Percentiles rank a stretch among this genome's conserved stretches.
Evolutionary conservation across 208 protist species (phyloP).

Genomic region (Leishmania arabica): DNA sequence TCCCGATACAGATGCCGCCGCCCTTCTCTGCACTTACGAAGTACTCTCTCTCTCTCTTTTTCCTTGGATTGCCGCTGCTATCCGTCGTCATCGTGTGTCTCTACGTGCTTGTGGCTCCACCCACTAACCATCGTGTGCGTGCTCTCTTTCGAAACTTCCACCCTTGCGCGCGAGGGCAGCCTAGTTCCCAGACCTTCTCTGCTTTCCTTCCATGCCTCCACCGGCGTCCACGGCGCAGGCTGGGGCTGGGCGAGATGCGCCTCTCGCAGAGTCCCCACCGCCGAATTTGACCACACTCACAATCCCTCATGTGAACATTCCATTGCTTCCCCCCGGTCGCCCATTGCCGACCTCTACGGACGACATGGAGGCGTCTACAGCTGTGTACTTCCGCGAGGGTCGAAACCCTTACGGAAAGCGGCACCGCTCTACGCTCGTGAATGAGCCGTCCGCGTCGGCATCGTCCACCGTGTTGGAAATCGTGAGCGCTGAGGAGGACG

Average conservation of each 20-base stretch:
- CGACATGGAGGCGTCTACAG: slow-evolving; percentile 20
- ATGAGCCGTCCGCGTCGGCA: not conserved
- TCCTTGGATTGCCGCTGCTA: not conserved
- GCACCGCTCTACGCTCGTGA: not conserved
- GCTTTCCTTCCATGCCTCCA: not conserved
- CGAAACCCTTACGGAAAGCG: slow-evolving; percentile 18
- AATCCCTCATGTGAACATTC: slow-evolving; percentile 19
- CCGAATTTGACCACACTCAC: not conserved
- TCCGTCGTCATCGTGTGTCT: not conserved
- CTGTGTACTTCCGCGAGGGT: slow-evolving; percentile 17
- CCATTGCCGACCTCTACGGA: slow-evolving; percentile 17
- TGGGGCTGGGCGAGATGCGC: not conserved
- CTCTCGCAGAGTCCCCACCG: not conserved
- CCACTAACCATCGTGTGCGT: not conserved
- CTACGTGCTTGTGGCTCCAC: not conserved
- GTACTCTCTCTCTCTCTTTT: not conserved
- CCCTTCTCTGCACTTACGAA: not conserved
- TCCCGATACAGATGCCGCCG: not conserved
- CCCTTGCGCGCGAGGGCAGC: not conserved
- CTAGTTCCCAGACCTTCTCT: not conserved
- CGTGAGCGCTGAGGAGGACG: slow-evolving; percentile 19
- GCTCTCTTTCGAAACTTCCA: not conserved
- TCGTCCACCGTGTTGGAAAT: slow-evolving; percentile 14
- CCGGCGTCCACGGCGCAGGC: slow-evolving; percentile 2
- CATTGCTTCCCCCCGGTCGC: slow-evolving; percentile 22